Percentiles rank a stretch among this genome's conserved stretches.
These are phyloP conservation scores for Plantago lanceolata DNA, from an alignment of 305 asterid genomes.

Conservation along the genomic window DNA sequence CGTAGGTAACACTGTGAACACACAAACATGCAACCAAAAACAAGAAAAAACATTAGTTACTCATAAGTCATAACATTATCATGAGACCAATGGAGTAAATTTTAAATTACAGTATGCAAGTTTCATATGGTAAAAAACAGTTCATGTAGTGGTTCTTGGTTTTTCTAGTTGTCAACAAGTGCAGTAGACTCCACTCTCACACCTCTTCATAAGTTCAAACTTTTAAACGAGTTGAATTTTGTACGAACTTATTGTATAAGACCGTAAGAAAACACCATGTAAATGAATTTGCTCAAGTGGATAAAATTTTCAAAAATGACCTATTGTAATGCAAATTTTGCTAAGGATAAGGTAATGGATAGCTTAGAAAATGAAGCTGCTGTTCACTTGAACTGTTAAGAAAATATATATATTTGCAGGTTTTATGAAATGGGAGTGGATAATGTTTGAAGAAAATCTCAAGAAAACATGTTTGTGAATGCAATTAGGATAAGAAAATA, in stretches of 20 bases:
- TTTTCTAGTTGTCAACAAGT: too few relatives aligned
- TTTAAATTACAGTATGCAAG: not conserved
- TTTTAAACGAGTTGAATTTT: too few relatives aligned
- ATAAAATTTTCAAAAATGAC: too few relatives aligned
- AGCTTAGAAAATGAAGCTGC: not conserved
- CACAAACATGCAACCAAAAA: not conserved
- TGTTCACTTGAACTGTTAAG: not conserved
- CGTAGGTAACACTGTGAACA: constrained; percentile 53
- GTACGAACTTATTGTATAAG: too few relatives aligned
- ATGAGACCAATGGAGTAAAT: not conserved
- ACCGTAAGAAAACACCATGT: too few relatives aligned
- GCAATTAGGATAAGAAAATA: constrained; percentile 6
- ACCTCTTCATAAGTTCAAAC: too few relatives aligned
- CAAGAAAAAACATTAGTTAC: not conserved
- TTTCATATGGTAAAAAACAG: not conserved
- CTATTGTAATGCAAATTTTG: not conserved
- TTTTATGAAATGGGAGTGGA: not conserved
- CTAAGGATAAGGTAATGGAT: not conserved
- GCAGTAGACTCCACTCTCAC: too few relatives aligned
- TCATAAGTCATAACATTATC: not conserved
- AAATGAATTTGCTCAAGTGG: too few relatives aligned
- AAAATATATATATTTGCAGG: not conserved
- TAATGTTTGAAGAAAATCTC: constrained; percentile 1
- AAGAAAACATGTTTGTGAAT: not conserved
- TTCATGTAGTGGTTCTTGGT: too few relatives aligned